phyloP scores from a whole-genome alignment of 2,329 filamentous ascomycete species.

The Pseudocercospora crystallina region DNA sequence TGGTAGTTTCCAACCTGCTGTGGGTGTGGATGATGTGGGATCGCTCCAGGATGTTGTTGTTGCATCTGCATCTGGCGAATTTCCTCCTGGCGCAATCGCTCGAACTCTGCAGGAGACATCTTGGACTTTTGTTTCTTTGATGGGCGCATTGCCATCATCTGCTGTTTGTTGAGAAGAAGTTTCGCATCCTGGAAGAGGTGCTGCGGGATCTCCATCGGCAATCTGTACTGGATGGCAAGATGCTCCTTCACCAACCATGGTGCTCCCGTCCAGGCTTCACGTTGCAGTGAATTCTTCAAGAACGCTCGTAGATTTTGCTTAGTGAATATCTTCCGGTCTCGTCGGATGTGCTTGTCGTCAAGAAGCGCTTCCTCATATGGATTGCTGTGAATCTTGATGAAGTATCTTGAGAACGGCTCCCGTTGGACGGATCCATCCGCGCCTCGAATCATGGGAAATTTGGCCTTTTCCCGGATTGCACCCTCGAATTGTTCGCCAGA shows the following conservation, averaged over 20 bases:
- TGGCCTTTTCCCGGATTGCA: slow-evolving; percentile 79
- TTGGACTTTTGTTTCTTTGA: slow-evolving; percentile 27
- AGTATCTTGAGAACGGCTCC: slow-evolving; percentile 72
- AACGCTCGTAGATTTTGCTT: slow-evolving; percentile 92
- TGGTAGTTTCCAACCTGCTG: slow-evolving; percentile 25
- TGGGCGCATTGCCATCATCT: slow-evolving; percentile 25
- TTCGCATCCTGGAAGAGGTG: slow-evolving; percentile 81
- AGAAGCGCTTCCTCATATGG: slow-evolving; percentile 73
- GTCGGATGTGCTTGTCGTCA: slow-evolving; percentile 76
- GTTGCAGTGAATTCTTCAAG: slow-evolving; percentile 88
- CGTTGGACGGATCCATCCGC: slow-evolving; percentile 69
- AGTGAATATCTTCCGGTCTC: slow-evolving; percentile 89
- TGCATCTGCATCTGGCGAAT: slow-evolving; percentile 16
- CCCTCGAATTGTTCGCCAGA: slow-evolving; percentile 64
- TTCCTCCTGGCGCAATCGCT: slow-evolving; percentile 23
- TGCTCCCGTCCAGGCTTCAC: slow-evolving; percentile 92
- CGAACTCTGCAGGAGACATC: slow-evolving; percentile 22
- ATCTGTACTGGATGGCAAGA: slow-evolving; percentile 79
- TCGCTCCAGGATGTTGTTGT: slow-evolving; percentile 40
- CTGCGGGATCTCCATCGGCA: slow-evolving; percentile 80
- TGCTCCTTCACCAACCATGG: slow-evolving; percentile 92
- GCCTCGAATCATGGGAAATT: slow-evolving; percentile 60
- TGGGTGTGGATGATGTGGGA: slow-evolving; percentile 43
- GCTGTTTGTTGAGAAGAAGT: slow-evolving; percentile 30
- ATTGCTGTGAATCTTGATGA: slow-evolving; percentile 68